Percentiles rank a stretch among this genome's conserved stretches.
phyloP scores from a whole-genome alignment of 2,329 filamentous ascomycete genomes.

The Pseudopithomyces chartarum region DNA sequence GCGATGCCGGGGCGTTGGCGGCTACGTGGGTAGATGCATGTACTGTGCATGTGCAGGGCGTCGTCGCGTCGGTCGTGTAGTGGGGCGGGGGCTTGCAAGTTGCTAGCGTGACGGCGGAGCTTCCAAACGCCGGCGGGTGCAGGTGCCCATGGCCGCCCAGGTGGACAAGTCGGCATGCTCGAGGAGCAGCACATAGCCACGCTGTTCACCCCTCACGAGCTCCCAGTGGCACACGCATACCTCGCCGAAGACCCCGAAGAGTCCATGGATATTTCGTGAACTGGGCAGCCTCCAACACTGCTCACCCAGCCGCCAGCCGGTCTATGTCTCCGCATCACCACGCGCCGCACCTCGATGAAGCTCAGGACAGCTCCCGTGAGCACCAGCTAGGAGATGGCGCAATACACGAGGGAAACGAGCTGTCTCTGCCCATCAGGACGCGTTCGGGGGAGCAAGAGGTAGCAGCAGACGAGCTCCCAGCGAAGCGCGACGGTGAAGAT shows the following conservation, averaged over 20 bases:
- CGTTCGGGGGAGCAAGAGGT: neutral
- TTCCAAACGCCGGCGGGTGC: neutral
- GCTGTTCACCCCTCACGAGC: neutral
- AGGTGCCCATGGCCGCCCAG: neutral
- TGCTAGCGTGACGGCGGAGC: neutral
- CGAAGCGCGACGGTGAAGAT: slow-evolving; percentile 9
- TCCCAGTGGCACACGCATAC: slow-evolving; percentile 1
- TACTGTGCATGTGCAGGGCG: no score
- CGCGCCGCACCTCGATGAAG: slow-evolving; percentile 37
- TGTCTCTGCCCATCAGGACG: neutral
- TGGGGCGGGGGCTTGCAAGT: neutral
- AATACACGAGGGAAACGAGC: slow-evolving; percentile 10
- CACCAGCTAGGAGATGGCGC: slow-evolving; percentile 23
- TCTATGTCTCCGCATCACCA: slow-evolving; percentile 43
- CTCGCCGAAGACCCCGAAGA: slow-evolving; percentile 7
- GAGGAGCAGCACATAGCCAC: neutral
- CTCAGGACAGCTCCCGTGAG: slow-evolving; percentile 23
- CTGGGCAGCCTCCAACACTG: neutral
- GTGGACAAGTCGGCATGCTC: slow-evolving; percentile 11
- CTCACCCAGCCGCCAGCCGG: slow-evolving; percentile 28
- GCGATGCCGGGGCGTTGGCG: neutral
- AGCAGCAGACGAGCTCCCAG: neutral
- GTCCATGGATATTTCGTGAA: slow-evolving; percentile 29
- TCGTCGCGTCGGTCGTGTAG: no score
- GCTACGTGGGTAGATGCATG: no score